Evolutionary conservation across 768 basidiomycete species (phyloP), one percentile per base, ranked within the genome.

Genomic region (Leucocoprinus sp.): DNA sequence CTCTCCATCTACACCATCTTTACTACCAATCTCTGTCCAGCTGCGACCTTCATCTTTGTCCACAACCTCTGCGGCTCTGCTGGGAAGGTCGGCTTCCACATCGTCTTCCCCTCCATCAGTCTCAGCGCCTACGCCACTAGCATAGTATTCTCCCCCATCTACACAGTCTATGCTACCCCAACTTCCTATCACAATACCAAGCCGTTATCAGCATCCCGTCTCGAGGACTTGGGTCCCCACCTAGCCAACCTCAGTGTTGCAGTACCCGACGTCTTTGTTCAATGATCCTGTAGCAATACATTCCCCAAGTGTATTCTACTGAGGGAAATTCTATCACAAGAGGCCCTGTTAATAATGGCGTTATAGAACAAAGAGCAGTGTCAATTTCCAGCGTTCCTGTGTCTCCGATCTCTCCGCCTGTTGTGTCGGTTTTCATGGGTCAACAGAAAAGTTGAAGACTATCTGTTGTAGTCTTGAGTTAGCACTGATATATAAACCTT

Each of bases 401-500:
- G 12, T 19, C 45, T 23, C 23, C 37, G 17, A 12, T 14, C 22
- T 14, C 31, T 8, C 37, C 45, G 12, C 38, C 45, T 40, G 23
- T 35, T 18, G 22, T 23, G 14, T 23, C 45, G n/a, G 37, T 38
- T 8, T 39, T 47, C 28, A 31, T 47, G 15, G 37, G 45, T 12
- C 45, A 47, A 17, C 37, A 40, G 12, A 38, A 40, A 8, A 40
- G 45, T 26, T 47, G 31, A 47, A 24, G 12, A n/a, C 26, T 41
- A 35, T 17, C 24, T 17, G 9, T 9, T 27, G 40, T 26, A 1
- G 40, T n/a, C n/a, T n/a, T n/a, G n/a, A n/a, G n/a, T n/a, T n/a
- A n/a, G n/a, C n/a, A n/a, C n/a, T n/a, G n/a, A n/a, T n/a, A n/a
- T n/a, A n/a, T n/a, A n/a, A n/a, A n/a, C n/a, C n/a, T n/a, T n/a